Conservation (phyloP, 495 filamentous ascomycete genomes). For the Penicillium flavigenum region DNA sequence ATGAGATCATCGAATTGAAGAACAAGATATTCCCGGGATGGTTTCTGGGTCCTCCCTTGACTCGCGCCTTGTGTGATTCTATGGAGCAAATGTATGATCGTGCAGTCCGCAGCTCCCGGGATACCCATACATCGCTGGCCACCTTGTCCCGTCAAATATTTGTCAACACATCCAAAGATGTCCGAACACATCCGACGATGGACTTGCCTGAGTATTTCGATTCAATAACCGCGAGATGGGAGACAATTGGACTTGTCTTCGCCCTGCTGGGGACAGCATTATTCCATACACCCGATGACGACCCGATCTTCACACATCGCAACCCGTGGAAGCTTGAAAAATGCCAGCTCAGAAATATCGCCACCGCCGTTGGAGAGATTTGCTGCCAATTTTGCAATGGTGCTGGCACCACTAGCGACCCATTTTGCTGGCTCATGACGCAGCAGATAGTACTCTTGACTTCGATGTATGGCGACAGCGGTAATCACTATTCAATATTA, state of each 20-base stretch:
- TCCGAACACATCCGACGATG: slow-evolving; percentile 3
- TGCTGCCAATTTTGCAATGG: slow-evolving; percentile 3
- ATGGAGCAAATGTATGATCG: slow-evolving; percentile 6
- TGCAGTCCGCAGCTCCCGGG: not conserved
- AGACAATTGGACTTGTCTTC: slow-evolving; percentile 14
- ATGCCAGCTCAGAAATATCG: not conserved
- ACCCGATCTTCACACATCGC: slow-evolving; percentile 12
- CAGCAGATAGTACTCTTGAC: not conserved
- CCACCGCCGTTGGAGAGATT: not conserved
- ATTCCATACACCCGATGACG: slow-evolving; percentile 10
- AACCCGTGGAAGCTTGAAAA: slow-evolving; percentile 9
- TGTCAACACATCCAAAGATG: not conserved
- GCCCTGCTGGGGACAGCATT: slow-evolving; percentile 4
- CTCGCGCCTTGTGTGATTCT: not conserved
- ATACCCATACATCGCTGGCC: not conserved
- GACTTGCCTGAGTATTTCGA: slow-evolving; percentile 10
- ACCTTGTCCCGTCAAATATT: not conserved
- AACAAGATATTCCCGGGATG: not conserved
- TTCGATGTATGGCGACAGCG: not conserved
- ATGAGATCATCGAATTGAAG: slow-evolving; percentile 3
- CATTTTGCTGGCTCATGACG: not conserved
- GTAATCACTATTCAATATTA: not conserved
- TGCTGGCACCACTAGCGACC: not conserved
- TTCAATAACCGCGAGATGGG: slow-evolving; percentile 11
- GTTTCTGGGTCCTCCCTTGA: not conserved